Base-by-base conservation (phyloP, 2,329 filamentous ascomycete genomes). In the Nannizziopsis barbatae region DNA sequence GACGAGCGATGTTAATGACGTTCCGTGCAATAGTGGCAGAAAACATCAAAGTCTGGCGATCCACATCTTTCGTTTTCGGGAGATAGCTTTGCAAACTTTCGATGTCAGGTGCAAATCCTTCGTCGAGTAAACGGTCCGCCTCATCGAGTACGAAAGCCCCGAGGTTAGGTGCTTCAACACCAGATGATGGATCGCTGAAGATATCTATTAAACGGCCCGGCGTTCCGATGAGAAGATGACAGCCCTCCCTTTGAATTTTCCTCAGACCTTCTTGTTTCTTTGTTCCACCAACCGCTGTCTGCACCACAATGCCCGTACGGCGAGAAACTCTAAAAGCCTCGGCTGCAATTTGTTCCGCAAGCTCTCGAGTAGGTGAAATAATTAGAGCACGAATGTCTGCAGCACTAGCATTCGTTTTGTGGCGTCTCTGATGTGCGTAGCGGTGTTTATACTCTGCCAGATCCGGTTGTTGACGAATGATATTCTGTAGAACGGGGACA, bases 31-130 rank as follows among this genome's bases (percentile, higher is more conserved):
- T 84, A 9, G 92, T 98, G 39, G 92, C 92, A 11, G 90, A 96
- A 65, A 94, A 95, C 66, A 98, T 82, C 59, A 98, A 79, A 5
- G 89, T 95, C 66, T 98, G 92, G 43, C 90, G 81, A 47, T 83
- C 75, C 52, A 82, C 77, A 45, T 80, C 66, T 0, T 64, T 58
- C 5, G 76, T 75, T 41, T 75, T 68, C 2, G 90, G 90, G 8
- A 95, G 74, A 38, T 68, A 60, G 0, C 62, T 51, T 49, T 79
- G 68, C 48, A 90, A 86, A 1, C 76, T 64, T 43, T 73, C 66
- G 44, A 90, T 75, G 49, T 81, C 81, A 32, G 72, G 71, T 49
- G 81, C 73, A 59, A 90, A 90, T 2, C 85, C 71, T 54, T 78
- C 72, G 57, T 84, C 79, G 42, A 84, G 69, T 20, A 86, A 71